phyloP scores from a whole-genome alignment of 2,329 filamentous ascomycete genomes.

The Penicillium sp. region DNA sequence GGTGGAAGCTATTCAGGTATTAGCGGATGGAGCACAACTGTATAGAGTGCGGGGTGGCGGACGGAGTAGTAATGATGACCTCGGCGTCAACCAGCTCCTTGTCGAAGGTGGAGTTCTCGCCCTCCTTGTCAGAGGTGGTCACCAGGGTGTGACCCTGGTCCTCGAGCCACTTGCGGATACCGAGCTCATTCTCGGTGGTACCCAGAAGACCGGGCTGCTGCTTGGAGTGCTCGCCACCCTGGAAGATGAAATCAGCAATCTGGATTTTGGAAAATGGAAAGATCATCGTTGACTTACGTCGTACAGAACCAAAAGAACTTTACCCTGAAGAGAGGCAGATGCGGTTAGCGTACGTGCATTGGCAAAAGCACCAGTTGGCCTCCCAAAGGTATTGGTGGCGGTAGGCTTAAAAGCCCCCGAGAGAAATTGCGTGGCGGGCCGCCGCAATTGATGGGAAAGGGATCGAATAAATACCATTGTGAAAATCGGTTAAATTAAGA shows the following conservation, averaged over 20 bases:
- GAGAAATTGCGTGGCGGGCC: constrained; percentile 55
- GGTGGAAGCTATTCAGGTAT: constrained; percentile 74
- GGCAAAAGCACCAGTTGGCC: constrained; percentile 43
- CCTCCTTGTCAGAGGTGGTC: constrained; percentile 97
- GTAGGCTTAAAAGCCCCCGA: constrained; percentile 38
- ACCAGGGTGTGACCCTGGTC: constrained; percentile 93
- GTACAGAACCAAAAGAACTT: constrained; percentile 92
- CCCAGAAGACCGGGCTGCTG: constrained; percentile 87
- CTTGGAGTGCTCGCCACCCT: constrained; percentile 80
- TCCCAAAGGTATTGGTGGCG: constrained; percentile 26
- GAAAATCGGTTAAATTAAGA: constrained; percentile 25
- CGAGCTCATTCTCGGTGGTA: constrained; percentile 97
- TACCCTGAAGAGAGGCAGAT: constrained; percentile 75
- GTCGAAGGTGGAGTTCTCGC: constrained; percentile 88
- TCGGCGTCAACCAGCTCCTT: constrained; percentile 95
- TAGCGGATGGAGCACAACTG: not conserved
- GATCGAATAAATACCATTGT: constrained; percentile 65
- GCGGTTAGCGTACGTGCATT: constrained; percentile 63
- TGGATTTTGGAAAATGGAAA: not conserved
- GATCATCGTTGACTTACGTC: constrained; percentile 60
- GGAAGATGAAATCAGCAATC: constrained; percentile 7
- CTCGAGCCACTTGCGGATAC: constrained; percentile 95
- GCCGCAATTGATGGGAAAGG: constrained; percentile 55
- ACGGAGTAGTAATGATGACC: constrained; percentile 99
- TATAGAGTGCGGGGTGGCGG: constrained; percentile 29